Evolutionary conservation across 2,329 filamentous ascomycete species (phyloP).

Genomic region (Periglandula ipomoeae): DNA sequence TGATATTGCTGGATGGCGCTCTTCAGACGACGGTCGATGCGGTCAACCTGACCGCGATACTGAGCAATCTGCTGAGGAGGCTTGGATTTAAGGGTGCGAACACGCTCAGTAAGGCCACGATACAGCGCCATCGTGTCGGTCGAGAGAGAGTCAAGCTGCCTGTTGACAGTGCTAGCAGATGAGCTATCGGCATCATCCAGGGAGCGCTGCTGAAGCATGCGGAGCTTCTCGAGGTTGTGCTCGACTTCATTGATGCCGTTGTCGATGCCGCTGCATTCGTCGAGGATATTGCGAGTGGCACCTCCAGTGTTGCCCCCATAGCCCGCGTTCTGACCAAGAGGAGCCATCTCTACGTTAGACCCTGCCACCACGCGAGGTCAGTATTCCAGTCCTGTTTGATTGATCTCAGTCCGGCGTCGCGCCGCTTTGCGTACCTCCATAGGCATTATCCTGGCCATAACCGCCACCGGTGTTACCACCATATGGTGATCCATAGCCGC

Average conservation of each 20-base stretch:
- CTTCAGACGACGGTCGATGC: conserved; percentile 72
- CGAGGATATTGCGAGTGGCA: conserved; percentile 64
- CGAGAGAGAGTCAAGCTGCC: conserved; percentile 63
- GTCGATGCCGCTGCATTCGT: conserved; percentile 77
- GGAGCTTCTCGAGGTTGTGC: conserved; percentile 61
- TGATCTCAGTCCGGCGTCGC: not conserved
- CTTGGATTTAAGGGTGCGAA: conserved; percentile 75
- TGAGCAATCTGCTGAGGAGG: conserved; percentile 63
- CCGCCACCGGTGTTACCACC: conserved; percentile 11
- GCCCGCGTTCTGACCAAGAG: conserved; percentile 45
- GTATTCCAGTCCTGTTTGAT: not conserved
- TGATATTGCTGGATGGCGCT: conserved; percentile 75
- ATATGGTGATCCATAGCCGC: conserved; percentile 23
- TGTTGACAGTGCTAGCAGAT: conserved; percentile 53
- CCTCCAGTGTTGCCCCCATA: conserved; percentile 38
- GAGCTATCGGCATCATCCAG: conserved; percentile 69
- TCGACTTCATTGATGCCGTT: conserved; percentile 67
- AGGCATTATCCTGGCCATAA: conserved; percentile 18
- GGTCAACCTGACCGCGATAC: conserved; percentile 73
- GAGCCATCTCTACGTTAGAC: conserved; percentile 61
- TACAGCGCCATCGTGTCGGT: conserved; percentile 78
- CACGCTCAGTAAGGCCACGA: conserved; percentile 66
- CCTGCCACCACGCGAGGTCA: conserved; percentile 17
- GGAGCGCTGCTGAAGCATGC: conserved; percentile 59
- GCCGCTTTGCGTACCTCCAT: conserved; percentile 18